Conservation (phyloP, 2,329 filamentous ascomycete genomes). For the Pseudocercospora fijiensis region DNA sequence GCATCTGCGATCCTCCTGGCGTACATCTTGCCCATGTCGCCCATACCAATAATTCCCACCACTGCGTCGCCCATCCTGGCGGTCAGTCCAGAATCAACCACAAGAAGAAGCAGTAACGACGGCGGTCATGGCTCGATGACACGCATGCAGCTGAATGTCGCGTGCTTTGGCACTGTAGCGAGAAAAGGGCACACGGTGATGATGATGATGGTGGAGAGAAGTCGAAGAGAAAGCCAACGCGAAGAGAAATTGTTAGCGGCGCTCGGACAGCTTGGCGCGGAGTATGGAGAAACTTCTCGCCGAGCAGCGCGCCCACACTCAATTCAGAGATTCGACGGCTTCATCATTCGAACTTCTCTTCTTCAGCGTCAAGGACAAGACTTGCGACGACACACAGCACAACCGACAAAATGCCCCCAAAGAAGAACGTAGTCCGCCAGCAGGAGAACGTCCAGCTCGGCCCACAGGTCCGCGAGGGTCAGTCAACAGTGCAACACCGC, state of each 20-base stretch:
- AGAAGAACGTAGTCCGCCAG: constrained; percentile 78
- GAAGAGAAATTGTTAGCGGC: not conserved
- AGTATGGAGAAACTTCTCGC: not conserved
- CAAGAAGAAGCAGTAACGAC: constrained; percentile 8
- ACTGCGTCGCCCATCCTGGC: constrained; percentile 65
- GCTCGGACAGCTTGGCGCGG: not conserved
- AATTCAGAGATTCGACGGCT: constrained; percentile 13
- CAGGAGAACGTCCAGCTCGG: constrained; percentile 98
- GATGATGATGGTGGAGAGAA: not conserved
- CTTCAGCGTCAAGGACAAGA: constrained; percentile 20
- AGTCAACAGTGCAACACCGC: constrained; percentile 38
- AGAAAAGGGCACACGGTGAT: not conserved
- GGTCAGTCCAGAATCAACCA: constrained; percentile 14
- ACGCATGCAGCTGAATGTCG: not conserved
- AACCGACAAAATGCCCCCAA: constrained; percentile 75
- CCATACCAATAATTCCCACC: constrained; percentile 96
- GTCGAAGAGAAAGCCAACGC: not conserved
- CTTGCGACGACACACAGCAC: constrained; percentile 32
- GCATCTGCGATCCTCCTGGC: constrained; percentile 81
- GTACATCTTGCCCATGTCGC: constrained; percentile 99
- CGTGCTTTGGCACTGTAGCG: not conserved
- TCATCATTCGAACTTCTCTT: constrained; percentile 4
- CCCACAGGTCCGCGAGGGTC: constrained; percentile 93
- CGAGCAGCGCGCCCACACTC: not conserved
- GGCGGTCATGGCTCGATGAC: constrained; percentile 13